Conservation (phyloP, 805 yeast species). For the Cephaloascus fragrans region DNA sequence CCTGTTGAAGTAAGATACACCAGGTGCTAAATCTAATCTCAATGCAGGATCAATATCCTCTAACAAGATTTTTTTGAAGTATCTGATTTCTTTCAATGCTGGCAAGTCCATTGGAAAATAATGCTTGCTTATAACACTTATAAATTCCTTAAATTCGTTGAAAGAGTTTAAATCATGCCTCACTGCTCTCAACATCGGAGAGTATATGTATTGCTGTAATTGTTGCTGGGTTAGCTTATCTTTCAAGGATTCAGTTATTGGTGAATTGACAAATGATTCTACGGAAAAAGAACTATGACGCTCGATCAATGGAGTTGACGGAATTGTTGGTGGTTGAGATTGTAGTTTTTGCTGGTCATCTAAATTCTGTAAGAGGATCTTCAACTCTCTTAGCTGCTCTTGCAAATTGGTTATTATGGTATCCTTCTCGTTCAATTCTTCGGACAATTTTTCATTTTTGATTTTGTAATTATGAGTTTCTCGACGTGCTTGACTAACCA, state of each 20-base stretch:
- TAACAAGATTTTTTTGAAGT: slow-evolving; percentile 52
- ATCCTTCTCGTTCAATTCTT: slow-evolving; percentile 58
- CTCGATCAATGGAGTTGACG: slow-evolving; percentile 3
- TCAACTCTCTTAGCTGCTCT: slow-evolving; percentile 59
- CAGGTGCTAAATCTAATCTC: slow-evolving; percentile 53
- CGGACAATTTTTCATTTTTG: slow-evolving; percentile 45
- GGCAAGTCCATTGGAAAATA: slow-evolving; percentile 25
- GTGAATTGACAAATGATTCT: not conserved
- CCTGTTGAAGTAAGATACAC: slow-evolving; percentile 51
- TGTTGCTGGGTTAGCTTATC: slow-evolving; percentile 7
- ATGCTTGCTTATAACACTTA: slow-evolving; percentile 20
- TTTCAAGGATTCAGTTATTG: not conserved
- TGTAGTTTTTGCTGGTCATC: slow-evolving; percentile 27
- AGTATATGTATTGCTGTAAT: slow-evolving; percentile 15
- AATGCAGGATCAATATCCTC: slow-evolving; percentile 79
- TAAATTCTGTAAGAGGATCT: slow-evolving; percentile 44
- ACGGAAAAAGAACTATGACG: not conserved
- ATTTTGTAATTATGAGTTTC: slow-evolving; percentile 51
- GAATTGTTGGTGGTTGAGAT: slow-evolving; percentile 3
- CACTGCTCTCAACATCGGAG: slow-evolving; percentile 23
- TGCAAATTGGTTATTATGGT: slow-evolving; percentile 52
- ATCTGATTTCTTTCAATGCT: slow-evolving; percentile 39
- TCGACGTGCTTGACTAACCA: slow-evolving; percentile 73
- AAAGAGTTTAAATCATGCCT: slow-evolving; percentile 36
- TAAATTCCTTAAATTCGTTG: slow-evolving; percentile 33